phyloP scores from a whole-genome alignment of 2,329 filamentous ascomycete genomes.

The Cladosporium sp. region DNA sequence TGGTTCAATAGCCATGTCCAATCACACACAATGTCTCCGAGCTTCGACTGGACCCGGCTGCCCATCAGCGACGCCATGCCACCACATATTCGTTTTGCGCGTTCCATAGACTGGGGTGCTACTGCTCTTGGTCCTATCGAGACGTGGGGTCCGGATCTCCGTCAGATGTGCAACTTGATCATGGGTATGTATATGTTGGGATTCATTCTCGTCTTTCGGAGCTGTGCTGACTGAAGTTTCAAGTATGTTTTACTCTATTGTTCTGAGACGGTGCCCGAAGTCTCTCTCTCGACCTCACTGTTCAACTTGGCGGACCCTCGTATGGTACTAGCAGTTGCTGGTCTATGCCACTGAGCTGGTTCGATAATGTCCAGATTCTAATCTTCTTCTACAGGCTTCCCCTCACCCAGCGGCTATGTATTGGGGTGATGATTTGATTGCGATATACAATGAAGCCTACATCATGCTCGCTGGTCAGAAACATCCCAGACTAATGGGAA shows the following conservation, averaged over 20 bases:
- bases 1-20: conserved; percentile 33
- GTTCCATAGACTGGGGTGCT: conserved; percentile 70
- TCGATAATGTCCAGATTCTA: background rate
- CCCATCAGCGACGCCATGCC: conserved; percentile 65
- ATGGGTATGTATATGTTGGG: conserved; percentile 51
- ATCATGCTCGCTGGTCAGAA: conserved; percentile 72
- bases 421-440: conserved; percentile 71
- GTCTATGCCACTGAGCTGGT: background rate
- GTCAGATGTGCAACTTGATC: conserved; percentile 78
- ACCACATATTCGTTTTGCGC: conserved; percentile 71
- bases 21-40: conserved; percentile 20
- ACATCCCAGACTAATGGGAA: conserved; percentile 75
- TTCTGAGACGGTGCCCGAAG: background rate
- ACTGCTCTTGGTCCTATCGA: conserved; percentile 77
- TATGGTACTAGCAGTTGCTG: background rate
- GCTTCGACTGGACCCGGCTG: conserved; percentile 79
- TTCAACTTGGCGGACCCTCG: background rate
- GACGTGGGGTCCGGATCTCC: conserved; percentile 68
- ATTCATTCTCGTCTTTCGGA: background rate
- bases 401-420: conserved; percentile 63
- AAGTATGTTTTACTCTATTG: background rate
- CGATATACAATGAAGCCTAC: conserved; percentile 74
- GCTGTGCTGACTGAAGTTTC: background rate
- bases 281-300: background rate
- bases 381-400: conserved; percentile 50